Evolutionary conservation across 768 basidiomycete species (phyloP), one percentile per base, ranked within the genome.

Genomic region (Suillus subalutaceus): DNA sequence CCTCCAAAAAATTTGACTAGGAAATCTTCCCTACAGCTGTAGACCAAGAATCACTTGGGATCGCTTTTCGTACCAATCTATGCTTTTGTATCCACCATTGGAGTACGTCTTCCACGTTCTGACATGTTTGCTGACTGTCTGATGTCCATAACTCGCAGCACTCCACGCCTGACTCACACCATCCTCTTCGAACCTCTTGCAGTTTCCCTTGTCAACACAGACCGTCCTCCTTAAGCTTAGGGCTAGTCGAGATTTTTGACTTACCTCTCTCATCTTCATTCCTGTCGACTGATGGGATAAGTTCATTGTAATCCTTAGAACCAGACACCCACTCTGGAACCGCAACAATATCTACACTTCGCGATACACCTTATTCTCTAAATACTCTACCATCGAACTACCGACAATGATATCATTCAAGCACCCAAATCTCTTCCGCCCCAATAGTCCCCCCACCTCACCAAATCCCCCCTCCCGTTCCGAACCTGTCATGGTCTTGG

Each of bases 171-270:
- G 75, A 77, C 74, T 71, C 81, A 81, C 83, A 82, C 78, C 79
- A 82, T 87, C 84, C 82, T 85, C 79, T 84, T 88, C 77, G 83
- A 81, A 76, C 90, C 89, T 70, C 84, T 87, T 80, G 84, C 78
- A 67, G 83, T 81, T 77, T 73, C 79, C 77, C 80, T 88, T 71
- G 79, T 88, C 75, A 88, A 88, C 85, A 87, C 86, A 63, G 90
- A 93, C 83, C 82, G 88, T 69, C 92, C 92, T 74, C 92, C 92
- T 84, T 93, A 90, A 86, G 79, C 92, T 84, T 93, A 90, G 86
- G 79, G 78, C 78, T 74, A 40, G 44, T 52, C 57, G 30, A 52
- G 67, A 63, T 67, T 72, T 68, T 65, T 67, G 66, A 68, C 68
- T 62, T 71, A 30, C 55, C 41, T 68, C 52, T 43, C 30, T 44